Conservation (phyloP, 345 rosid species). For the Mallotus nudiflorus region DNA sequence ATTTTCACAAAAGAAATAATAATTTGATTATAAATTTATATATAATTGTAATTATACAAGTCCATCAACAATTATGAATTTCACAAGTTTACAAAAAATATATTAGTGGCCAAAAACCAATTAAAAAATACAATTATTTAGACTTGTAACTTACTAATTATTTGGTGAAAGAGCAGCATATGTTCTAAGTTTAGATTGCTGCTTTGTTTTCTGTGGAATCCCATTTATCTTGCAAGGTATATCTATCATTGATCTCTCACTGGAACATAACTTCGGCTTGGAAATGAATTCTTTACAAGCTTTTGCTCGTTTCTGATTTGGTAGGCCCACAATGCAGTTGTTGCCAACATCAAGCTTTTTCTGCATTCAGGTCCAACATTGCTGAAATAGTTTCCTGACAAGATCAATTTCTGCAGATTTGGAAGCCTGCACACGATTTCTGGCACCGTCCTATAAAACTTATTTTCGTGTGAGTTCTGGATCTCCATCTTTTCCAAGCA, state of each 20-base stretch:
- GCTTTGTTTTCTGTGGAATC: not conserved
- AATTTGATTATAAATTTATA: too few species aligned
- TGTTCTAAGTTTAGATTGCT: constrained; percentile 9
- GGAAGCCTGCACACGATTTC: constrained; percentile 51
- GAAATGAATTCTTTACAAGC: constrained; percentile 44
- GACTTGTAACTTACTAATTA: constrained; percentile 16
- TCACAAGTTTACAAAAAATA: too few species aligned
- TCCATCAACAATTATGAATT: too few species aligned
- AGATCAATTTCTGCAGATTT: constrained; percentile 27
- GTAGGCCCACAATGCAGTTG: constrained; percentile 61
- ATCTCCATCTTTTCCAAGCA: constrained; percentile 41
- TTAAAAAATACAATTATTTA: not conserved
- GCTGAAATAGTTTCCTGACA: constrained; percentile 56
- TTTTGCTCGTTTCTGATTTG: constrained; percentile 36
- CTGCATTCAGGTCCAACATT: constrained; percentile 53
- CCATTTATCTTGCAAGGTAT: constrained; percentile 39
- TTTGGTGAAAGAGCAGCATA: constrained; percentile 32
- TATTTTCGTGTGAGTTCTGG: constrained; percentile 41
- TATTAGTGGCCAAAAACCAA: too few species aligned
- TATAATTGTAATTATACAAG: too few species aligned
- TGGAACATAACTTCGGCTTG: constrained; percentile 13
- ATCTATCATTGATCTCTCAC: constrained; percentile 19
- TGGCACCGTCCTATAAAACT: constrained; percentile 47
- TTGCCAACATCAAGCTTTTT: constrained; percentile 40
- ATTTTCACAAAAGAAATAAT: too few species aligned